Evolutionary conservation across 345 rosid genomes (phyloP).

Genomic region (Rhodamnia rubescens): DNA sequence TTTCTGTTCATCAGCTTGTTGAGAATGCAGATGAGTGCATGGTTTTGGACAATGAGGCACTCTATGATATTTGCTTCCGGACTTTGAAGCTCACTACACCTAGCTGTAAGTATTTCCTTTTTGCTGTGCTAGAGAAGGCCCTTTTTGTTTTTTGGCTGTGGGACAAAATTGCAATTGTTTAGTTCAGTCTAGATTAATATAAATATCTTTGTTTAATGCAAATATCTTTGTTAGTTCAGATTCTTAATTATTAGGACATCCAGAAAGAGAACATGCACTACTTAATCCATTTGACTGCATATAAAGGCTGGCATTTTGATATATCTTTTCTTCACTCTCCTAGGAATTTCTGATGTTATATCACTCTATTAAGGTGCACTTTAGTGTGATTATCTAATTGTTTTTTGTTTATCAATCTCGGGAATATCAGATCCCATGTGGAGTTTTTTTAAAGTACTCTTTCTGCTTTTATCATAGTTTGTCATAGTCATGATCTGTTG

Average conservation of each 20-base stretch:
- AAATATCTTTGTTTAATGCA: not conserved
- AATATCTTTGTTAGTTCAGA: not conserved
- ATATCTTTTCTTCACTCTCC: not conserved
- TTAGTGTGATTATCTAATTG: not conserved
- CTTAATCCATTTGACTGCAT: not conserved
- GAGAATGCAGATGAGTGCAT: conserved; percentile 75
- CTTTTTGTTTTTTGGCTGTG: not conserved
- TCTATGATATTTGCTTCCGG: conserved; percentile 66
- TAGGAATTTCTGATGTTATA: not conserved
- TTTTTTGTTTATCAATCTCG: not conserved
- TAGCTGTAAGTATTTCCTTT: conserved; percentile 39
- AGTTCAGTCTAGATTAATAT: not conserved
- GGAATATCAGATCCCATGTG: not conserved
- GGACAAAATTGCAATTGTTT: not conserved
- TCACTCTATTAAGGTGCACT: not conserved
- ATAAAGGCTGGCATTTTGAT: not conserved
- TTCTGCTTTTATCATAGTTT: too few relatives aligned
- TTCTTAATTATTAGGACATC: not conserved
- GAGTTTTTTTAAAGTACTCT: too few relatives aligned
- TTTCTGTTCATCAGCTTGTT: conserved; percentile 66
- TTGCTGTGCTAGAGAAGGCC: not conserved
- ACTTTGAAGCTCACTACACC: conserved; percentile 72
- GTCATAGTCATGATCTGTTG: not conserved
- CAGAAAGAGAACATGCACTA: not conserved
- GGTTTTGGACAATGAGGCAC: conserved; percentile 68